phyloP scores from a whole-genome alignment of 2,329 filamentous ascomycete genomes.

The Capronia coronata region DNA sequence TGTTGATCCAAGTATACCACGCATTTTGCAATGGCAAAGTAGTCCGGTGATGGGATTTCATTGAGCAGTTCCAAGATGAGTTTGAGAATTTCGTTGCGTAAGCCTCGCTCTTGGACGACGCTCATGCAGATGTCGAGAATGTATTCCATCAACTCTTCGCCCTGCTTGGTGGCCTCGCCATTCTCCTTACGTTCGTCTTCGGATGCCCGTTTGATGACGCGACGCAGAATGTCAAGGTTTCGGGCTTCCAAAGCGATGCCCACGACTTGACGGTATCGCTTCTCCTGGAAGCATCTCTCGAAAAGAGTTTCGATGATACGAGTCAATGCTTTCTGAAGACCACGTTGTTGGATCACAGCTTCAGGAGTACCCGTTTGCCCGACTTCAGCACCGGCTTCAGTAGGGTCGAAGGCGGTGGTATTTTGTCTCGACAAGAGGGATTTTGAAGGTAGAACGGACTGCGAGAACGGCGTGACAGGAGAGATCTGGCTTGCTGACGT shows the following conservation, averaged over 20 bases:
- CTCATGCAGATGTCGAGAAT: conserved; percentile 95
- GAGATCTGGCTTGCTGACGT: conserved; percentile 66
- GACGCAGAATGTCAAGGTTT: conserved; percentile 77
- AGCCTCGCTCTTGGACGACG: conserved; percentile 83
- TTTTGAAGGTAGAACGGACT: conserved; percentile 87
- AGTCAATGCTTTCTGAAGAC: conserved; percentile 73
- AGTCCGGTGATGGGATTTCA: conserved; percentile 86
- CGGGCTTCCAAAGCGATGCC: conserved; percentile 94
- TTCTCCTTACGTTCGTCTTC: conserved; percentile 70
- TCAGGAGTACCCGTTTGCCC: conserved; percentile 48
- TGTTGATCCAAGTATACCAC: conserved; percentile 93
- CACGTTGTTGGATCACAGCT: conserved; percentile 62
- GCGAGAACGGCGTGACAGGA: conserved; percentile 90
- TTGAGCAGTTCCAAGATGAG: conserved; percentile 93
- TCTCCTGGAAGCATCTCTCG: conserved; percentile 77
- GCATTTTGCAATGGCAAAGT: conserved; percentile 96
- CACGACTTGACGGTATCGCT: conserved; percentile 89
- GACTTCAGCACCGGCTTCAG: conserved; percentile 51
- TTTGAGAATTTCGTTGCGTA: conserved; percentile 77
- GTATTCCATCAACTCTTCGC: conserved; percentile 95
- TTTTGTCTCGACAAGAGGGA: conserved; percentile 81
- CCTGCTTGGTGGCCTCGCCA: conserved; percentile 51
- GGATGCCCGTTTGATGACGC: conserved; percentile 81
- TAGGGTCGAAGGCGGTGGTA: conserved; percentile 54
- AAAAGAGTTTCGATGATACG: conserved; percentile 82